A percentile compares a stretch with the other conserved stretches of the same genome.
phyloP scores from a whole-genome alignment of 1,139 yeast species.

The Suhomyces maxii region DNA sequence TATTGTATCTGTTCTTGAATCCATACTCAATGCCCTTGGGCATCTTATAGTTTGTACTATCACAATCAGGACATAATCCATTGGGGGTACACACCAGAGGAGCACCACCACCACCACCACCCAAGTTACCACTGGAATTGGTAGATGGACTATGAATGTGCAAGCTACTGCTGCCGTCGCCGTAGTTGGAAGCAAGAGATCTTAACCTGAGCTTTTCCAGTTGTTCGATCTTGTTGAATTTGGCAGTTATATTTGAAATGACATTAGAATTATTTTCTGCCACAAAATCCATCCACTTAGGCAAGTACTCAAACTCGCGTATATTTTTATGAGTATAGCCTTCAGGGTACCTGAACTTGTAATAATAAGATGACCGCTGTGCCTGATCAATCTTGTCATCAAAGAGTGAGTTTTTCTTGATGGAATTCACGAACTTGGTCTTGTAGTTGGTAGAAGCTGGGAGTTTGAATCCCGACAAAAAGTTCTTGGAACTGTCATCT shows the following conservation, averaged over 20 bases:
- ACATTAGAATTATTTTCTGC: slow-evolving; percentile 26
- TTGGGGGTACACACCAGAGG: slow-evolving; percentile 39
- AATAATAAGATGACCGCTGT: slow-evolving; percentile 5
- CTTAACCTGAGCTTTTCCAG: slow-evolving; percentile 51
- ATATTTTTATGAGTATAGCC: slow-evolving; percentile 31
- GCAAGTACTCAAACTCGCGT: slow-evolving; percentile 28
- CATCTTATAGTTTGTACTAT: slow-evolving; percentile 43
- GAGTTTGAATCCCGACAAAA: slow-evolving; percentile 22
- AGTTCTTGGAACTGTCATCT: slow-evolving; percentile 3
- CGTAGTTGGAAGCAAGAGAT: slow-evolving; percentile 15
- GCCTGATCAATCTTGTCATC: slow-evolving; percentile 6
- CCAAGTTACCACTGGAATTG: not conserved
- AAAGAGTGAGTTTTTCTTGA: slow-evolving; percentile 20
- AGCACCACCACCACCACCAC: not conserved
- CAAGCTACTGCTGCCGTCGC: slow-evolving; percentile 1
- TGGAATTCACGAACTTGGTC: slow-evolving; percentile 22
- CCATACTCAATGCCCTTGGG: slow-evolving; percentile 55
- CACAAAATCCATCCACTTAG: slow-evolving; percentile 49
- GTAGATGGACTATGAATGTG: slow-evolving; percentile 10
- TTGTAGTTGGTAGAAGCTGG: slow-evolving; percentile 24
- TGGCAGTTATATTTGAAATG: slow-evolving; percentile 32
- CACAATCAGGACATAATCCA: slow-evolving; percentile 47
- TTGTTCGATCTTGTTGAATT: slow-evolving; percentile 50
- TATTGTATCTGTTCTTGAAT: slow-evolving; percentile 45
- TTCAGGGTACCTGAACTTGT: slow-evolving; percentile 8